A percentile compares a stretch with the other conserved stretches of the same genome.
Evolutionary conservation across 2,329 filamentous ascomycete genomes (phyloP).

Genomic region (Epichloe sibirici): DNA sequence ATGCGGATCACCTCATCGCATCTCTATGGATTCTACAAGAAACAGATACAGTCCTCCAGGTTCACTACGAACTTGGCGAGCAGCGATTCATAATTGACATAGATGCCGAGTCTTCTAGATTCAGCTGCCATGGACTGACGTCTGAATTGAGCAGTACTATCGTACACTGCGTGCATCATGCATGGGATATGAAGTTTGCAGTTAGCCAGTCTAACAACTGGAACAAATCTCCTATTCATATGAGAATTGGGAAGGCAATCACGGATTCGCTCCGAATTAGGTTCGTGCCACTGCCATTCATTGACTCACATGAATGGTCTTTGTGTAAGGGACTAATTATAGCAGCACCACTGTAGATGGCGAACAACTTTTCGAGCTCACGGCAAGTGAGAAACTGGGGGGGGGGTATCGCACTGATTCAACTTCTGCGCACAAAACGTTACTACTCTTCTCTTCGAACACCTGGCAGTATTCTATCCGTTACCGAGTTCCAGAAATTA

Average conservation of each 20-base stretch:
- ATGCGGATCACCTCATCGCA: slow-evolving; percentile 10
- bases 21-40: slow-evolving; percentile 10
- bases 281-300: slow-evolving; percentile 11
- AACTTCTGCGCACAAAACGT: slow-evolving; percentile 12
- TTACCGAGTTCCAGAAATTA: slow-evolving; percentile 14
- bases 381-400: slow-evolving; percentile 1
- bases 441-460: slow-evolving; percentile 9
- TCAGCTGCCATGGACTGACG: slow-evolving; percentile 10
- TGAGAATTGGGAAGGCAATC: slow-evolving; percentile 11
- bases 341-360: slow-evolving; percentile 9
- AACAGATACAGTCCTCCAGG: slow-evolving; percentile 15
- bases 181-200: slow-evolving; percentile 21
- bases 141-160: slow-evolving; percentile 13
- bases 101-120: slow-evolving; percentile 14
- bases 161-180: slow-evolving; percentile 18
- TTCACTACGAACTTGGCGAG: slow-evolving; percentile 11
- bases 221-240: slow-evolving; percentile 8
- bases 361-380: slow-evolving; percentile 10
- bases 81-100: slow-evolving; percentile 14
- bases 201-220: slow-evolving; percentile 8
- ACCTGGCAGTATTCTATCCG: slow-evolving; percentile 10
- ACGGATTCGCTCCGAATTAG: slow-evolving; percentile 12
- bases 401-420: slow-evolving; percentile 10
- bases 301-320: not conserved
- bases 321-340: not conserved